Base-by-base conservation (phyloP, 1,284 basidiomycete genomes). In the Leccinum solheimii region DNA sequence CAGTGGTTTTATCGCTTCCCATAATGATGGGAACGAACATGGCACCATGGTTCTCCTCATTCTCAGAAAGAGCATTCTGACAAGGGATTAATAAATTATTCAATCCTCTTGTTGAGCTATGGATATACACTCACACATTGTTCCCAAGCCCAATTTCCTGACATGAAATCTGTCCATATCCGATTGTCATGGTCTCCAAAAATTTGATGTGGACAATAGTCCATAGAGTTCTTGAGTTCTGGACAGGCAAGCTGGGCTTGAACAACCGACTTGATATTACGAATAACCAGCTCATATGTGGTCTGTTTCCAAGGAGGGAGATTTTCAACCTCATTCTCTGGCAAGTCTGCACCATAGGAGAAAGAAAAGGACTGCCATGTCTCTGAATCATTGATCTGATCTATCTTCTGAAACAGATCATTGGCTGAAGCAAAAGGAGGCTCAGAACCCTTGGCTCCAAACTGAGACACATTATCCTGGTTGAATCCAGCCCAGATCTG, bases 1-100 rank as follows among this genome's bases (percentile, higher is more conserved):
- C 40, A 0, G 55, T 65, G 1, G 43, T 65, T 19, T 65, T 65
- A 34, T 65, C 38, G 6, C 63, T 62, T 13, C 54, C 63, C 1
- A 65, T 30, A 3, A 64, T 34, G 1, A 65, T 11, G 0, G 26
- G 63, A 4, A 64, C 30, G 3, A 65, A 62, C 23, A 50, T 50
- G 8, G 49, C 49, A 14, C 49, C 49, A 50, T 50, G 23, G 26
- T 50, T 50, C 8, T 50, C 23, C 16, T 26, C 13, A 26, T 27
- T 26, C 13, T 49, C 21, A 21, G 48, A 19, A 13, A 49, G 48
- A 13, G 19, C 13, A 23, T 49, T 49, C 48, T 49, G 19, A 21
- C 36, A 7, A 38, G 36, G 36, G 36, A 49, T 21, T 21, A 2
- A 3, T 30, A 7, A n/a, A 13, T 13, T 8, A 19, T n/a, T 21